Evolutionary conservation across 2,329 filamentous ascomycete species (phyloP).

Genomic region (Penicillium sp.): DNA sequence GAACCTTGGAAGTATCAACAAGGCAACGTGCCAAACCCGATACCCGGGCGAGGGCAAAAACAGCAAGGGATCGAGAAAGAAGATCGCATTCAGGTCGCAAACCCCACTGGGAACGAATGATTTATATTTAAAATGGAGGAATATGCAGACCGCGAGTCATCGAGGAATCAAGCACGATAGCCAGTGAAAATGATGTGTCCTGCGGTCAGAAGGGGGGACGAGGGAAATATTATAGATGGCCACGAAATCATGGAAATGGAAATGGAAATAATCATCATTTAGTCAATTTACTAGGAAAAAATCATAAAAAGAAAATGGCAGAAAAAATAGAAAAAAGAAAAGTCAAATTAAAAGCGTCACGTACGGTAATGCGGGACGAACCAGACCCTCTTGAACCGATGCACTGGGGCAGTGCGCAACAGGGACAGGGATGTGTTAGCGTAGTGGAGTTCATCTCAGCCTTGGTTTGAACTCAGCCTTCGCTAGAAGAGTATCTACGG

Average conservation of each 20-base stretch:
- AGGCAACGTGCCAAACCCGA: constrained; percentile 17
- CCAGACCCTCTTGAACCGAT: not conserved
- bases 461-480: too few relatives aligned
- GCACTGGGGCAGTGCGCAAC: not conserved
- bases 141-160: not conserved
- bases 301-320: constrained; percentile 3
- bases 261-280: constrained; percentile 8
- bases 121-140: constrained; percentile 7
- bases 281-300: constrained; percentile 6
- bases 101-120: not conserved
- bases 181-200: constrained; percentile 7
- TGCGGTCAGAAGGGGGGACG: constrained; percentile 9
- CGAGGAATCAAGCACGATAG: constrained; percentile 1
- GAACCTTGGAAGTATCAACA: constrained; percentile 10
- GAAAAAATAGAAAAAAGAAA: constrained; percentile 4
- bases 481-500: too few relatives aligned
- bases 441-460: too few relatives aligned
- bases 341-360: constrained; percentile 1
- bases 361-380: constrained; percentile 2
- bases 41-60: constrained; percentile 5
- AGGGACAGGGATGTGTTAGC: too few relatives aligned
- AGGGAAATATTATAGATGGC: constrained; percentile 18
- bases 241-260: constrained; percentile 6
- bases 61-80: constrained; percentile 8
- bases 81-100: constrained; percentile 11